Conservation (phyloP, 1,139 yeast species). For the Pichia sp. region DNA sequence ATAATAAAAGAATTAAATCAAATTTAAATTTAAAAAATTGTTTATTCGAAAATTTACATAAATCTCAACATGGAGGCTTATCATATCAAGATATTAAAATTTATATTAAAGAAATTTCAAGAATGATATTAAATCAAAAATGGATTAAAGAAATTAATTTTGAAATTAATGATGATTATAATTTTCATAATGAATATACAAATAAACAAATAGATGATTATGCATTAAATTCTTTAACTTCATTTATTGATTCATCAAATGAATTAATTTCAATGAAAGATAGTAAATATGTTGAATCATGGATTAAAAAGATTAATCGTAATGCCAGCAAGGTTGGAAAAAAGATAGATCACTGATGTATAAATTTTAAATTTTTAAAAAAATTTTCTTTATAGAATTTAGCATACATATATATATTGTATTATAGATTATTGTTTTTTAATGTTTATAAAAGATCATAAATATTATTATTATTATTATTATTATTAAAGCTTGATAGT, state of each 20-base stretch:
- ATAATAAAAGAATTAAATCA: slow-evolving; percentile 39
- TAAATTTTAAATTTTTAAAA: neutral
- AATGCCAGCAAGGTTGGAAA: neutral
- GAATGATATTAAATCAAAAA: slow-evolving; percentile 12
- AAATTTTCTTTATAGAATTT: no score
- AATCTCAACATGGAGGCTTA: slow-evolving; percentile 48
- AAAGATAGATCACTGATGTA: neutral
- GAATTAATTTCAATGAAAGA: slow-evolving; percentile 7
- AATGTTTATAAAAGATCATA: no score
- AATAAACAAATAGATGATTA: neutral
- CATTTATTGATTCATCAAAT: slow-evolving; percentile 12
- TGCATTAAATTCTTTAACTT: slow-evolving; percentile 8
- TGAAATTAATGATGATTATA: neutral
- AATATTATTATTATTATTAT: no score
- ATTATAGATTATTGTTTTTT: no score
- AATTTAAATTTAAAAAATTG: slow-evolving; percentile 45
- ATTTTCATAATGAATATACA: neutral
- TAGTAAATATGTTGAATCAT: slow-evolving; percentile 2
- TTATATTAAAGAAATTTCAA: slow-evolving; percentile 13
- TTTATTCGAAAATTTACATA: slow-evolving; percentile 45
- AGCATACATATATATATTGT: no score
- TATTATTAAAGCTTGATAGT: no score
- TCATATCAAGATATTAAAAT: slow-evolving; percentile 20
- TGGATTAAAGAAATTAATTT: slow-evolving; percentile 19
- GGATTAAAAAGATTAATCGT: slow-evolving; percentile 7